Evolutionary conservation across 345 rosid genomes (phyloP).

Genomic region (Gossypium mustelinum): DNA sequence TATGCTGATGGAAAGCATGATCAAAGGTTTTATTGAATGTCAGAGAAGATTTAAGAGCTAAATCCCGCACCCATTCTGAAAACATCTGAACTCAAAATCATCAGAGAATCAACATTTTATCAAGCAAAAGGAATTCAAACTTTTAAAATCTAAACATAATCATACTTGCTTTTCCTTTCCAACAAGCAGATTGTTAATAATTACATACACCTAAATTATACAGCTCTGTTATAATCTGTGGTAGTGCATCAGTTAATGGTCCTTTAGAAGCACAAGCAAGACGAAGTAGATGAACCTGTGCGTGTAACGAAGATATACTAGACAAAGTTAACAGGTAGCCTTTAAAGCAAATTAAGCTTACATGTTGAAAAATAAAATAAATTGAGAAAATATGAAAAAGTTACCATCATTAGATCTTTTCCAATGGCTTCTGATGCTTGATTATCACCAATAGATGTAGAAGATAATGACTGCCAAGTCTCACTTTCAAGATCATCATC

Average conservation of each 20-base stretch:
- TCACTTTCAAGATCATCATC: conserved; percentile 35
- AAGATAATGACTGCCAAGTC: conserved; percentile 46
- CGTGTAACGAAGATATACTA: background rate
- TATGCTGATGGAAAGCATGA: conserved; percentile 61
- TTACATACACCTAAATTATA: conserved; percentile 71
- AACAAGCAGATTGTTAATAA: background rate
- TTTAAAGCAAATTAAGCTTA: conserved; percentile 8
- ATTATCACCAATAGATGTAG: conserved; percentile 35
- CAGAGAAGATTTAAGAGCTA: conserved; percentile 66
- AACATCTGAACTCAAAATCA: conserved; percentile 48
- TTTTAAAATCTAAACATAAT: background rate
- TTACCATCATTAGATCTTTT: conserved; percentile 76
- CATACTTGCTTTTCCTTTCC: background rate
- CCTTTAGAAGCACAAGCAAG: conserved; percentile 81
- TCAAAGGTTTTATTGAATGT: conserved; percentile 62
- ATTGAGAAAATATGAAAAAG: conserved; percentile 6
- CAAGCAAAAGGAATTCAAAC: background rate
- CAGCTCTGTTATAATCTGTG: conserved; percentile 68
- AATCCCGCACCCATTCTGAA: conserved; percentile 58
- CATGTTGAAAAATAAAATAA: conserved; percentile 14
- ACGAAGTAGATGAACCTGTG: conserved; percentile 78
- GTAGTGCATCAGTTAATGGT: conserved; percentile 57
- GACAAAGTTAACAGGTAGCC: conserved; percentile 12
- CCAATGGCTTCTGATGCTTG: conserved; percentile 46
- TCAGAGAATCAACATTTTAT: conserved; percentile 20